These are phyloP conservation scores for Irpex rosettiformis DNA, from an alignment of 1,284 basidiomycete genomes.

Conservation along the genomic window DNA sequence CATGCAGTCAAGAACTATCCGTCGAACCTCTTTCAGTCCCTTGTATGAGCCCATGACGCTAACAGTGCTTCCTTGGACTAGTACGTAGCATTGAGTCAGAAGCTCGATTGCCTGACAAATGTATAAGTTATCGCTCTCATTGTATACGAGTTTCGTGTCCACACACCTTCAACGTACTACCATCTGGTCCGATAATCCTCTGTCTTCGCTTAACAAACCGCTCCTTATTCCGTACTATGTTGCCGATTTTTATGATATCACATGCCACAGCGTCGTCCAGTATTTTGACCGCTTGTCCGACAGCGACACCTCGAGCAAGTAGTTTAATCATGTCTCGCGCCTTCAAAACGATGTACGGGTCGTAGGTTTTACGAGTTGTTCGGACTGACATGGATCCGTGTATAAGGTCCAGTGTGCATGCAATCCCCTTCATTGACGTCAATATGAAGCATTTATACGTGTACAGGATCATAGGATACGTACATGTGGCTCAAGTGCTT, in stretches of 20 bases:
- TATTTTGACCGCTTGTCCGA: constrained; percentile 85
- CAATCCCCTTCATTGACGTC: constrained; percentile 59
- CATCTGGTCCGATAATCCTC: constrained; percentile 95
- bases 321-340: constrained; percentile 96
- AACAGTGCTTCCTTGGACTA: constrained; percentile 98
- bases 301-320: constrained; percentile 86
- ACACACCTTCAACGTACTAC: constrained; percentile 89
- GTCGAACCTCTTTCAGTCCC: constrained; percentile 91
- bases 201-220: constrained; percentile 96
- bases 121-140: constrained; percentile 1
- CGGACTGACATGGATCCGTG: constrained; percentile 97
- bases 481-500: constrained; percentile 81
- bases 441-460: background rate
- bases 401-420: constrained; percentile 92
- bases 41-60: constrained; percentile 97
- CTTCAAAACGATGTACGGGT: constrained; percentile 96
- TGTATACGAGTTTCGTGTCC: background rate
- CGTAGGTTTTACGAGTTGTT: constrained; percentile 95
- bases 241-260: constrained; percentile 98
- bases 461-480: constrained; percentile 18
- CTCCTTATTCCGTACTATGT: constrained; percentile 93
- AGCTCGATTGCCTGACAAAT: constrained; percentile 88
- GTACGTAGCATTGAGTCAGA: constrained; percentile 93
- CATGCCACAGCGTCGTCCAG: constrained; percentile 90
- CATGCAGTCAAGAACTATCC: constrained; percentile 98